These are phyloP conservation scores for Cladophialophora chaetospira DNA, from an alignment of 2,329 filamentous ascomycete species.

Conservation along the genomic window DNA sequence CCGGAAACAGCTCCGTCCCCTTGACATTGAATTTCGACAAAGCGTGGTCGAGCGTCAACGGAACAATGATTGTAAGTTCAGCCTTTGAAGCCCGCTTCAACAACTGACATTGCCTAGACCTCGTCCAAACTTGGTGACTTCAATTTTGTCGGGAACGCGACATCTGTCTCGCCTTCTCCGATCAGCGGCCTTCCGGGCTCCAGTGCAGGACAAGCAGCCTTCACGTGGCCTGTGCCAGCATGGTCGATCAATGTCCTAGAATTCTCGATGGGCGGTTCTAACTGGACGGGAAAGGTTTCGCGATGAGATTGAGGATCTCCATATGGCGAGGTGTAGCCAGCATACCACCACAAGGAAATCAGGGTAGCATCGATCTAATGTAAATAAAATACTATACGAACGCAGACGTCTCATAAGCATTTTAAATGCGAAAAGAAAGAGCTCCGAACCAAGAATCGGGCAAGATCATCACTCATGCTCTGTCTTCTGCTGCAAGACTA, in stretches of 20 bases:
- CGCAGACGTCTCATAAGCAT: too few species aligned
- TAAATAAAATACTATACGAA: too few species aligned
- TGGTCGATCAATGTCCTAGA: constrained; percentile 35
- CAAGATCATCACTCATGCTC: too few species aligned
- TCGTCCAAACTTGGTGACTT: constrained; percentile 31
- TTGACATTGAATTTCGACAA: constrained; percentile 32
- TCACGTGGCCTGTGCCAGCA: constrained; percentile 33
- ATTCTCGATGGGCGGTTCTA: constrained; percentile 21
- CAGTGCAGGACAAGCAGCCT: constrained; percentile 10
- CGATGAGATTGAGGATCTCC: too few species aligned
- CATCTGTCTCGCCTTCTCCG: neutral
- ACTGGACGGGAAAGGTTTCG: too few species aligned
- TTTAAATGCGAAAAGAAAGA: neutral
- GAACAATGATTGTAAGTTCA: constrained; percentile 32
- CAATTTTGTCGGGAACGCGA: constrained; percentile 35
- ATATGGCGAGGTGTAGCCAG: too few species aligned
- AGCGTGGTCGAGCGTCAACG: constrained; percentile 33
- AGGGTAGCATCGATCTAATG: too few species aligned
- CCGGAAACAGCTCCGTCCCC: constrained; percentile 27
- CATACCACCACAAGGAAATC: too few species aligned
- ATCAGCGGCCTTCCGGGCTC: neutral
- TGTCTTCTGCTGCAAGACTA: neutral
- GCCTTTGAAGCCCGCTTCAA: neutral
- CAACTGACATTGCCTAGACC: constrained; percentile 16
- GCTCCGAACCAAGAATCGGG: neutral